phyloP scores from a whole-genome alignment of 148 eudicot genomes.

The Rhododendron mucronatum region DNA sequence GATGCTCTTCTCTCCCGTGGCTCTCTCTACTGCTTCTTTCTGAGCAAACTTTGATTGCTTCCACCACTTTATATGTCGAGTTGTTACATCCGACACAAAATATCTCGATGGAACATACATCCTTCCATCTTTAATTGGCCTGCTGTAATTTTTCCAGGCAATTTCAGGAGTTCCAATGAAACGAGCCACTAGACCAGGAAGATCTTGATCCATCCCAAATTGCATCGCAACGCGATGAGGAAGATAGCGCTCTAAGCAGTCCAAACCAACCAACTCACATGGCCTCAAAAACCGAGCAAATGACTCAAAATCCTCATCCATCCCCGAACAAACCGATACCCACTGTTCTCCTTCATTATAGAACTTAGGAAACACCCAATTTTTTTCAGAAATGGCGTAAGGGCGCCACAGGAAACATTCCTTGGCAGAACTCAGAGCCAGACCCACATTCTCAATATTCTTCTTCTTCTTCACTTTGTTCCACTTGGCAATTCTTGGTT shows the following conservation, averaged over 20 bases:
- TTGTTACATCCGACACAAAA: slow-evolving; percentile 5
- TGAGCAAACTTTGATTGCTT: slow-evolving; percentile 6
- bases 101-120: slow-evolving; percentile 10
- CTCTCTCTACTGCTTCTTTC: not conserved
- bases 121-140: slow-evolving; percentile 3
- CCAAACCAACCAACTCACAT: slow-evolving; percentile 37
- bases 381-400: slow-evolving; percentile 6
- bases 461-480: slow-evolving; percentile 3
- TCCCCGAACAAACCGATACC: slow-evolving; percentile 12
- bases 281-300: slow-evolving; percentile 31
- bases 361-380: slow-evolving; percentile 12
- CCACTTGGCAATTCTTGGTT: slow-evolving; percentile 46
- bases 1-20: not conserved
- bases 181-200: slow-evolving; percentile 15
- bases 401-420: slow-evolving; percentile 37
- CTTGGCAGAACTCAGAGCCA: not conserved
- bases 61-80: not conserved
- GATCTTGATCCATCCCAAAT: slow-evolving; percentile 47
- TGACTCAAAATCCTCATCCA: slow-evolving; percentile 18
- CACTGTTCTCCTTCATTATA: slow-evolving; percentile 14
- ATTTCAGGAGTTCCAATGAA: slow-evolving; percentile 1
- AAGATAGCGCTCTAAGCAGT: slow-evolving; percentile 33
- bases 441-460: not conserved
- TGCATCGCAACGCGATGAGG: slow-evolving; percentile 51
- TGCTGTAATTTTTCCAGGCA: slow-evolving; percentile 18